These are phyloP conservation scores for Diplodia scrobiculata DNA, from an alignment of 2,329 filamentous ascomycete species.

Conservation along the genomic window DNA sequence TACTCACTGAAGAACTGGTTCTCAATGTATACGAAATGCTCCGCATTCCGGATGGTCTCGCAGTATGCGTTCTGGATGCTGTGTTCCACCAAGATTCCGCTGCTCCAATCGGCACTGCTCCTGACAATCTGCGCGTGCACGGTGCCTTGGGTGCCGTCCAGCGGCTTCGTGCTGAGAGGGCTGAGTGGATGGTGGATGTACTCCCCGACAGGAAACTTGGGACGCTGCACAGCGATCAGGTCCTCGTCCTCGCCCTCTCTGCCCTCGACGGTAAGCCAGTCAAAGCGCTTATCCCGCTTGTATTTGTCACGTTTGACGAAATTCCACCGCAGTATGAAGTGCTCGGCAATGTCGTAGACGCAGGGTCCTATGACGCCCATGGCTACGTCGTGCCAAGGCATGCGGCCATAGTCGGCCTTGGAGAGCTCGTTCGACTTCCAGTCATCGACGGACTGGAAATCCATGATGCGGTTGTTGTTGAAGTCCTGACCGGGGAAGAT, in stretches of 20 bases:
- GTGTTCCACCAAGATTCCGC: constrained; percentile 79
- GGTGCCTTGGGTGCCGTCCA: constrained; percentile 62
- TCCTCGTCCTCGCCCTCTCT: constrained; percentile 78
- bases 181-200: constrained; percentile 79
- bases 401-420: constrained; percentile 87
- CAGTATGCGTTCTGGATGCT: constrained; percentile 86
- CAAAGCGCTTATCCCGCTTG: constrained; percentile 79
- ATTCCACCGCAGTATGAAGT: constrained; percentile 94
- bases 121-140: constrained; percentile 83
- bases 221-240: constrained; percentile 82
- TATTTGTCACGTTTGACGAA: constrained; percentile 98
- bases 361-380: constrained; percentile 89
- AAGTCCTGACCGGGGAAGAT: constrained; percentile 96
- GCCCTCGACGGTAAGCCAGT: constrained; percentile 81
- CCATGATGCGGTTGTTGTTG: constrained; percentile 96
- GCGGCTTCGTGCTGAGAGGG: constrained; percentile 67
- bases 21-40: constrained; percentile 96
- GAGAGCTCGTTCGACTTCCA: constrained; percentile 93
- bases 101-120: constrained; percentile 91
- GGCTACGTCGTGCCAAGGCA: constrained; percentile 97
- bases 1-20: constrained; percentile 88
- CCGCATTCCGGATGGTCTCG: constrained; percentile 80
- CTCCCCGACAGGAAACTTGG: constrained; percentile 83
- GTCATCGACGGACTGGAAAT: constrained; percentile 86
- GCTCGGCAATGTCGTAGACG: constrained; percentile 91